Evolutionary conservation across 495 filamentous ascomycete species (phyloP).

Genomic region (Chaetomium cochliodes): DNA sequence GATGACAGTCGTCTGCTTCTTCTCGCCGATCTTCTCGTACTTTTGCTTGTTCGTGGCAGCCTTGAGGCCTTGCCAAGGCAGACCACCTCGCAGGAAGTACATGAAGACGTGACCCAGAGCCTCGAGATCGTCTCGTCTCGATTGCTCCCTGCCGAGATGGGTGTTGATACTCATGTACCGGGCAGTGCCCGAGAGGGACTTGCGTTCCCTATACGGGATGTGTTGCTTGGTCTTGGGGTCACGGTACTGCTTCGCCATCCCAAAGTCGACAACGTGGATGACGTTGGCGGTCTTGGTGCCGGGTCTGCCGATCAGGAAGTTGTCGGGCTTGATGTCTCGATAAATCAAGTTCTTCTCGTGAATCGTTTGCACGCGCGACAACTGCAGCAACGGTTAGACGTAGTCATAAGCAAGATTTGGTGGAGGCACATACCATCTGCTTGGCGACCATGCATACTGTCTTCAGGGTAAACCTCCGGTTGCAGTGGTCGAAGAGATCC

Average conservation of each 20-base stretch:
- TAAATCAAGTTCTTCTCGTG: slow-evolving; percentile 99
- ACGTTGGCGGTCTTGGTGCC: slow-evolving; percentile 92
- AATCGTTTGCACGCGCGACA: slow-evolving; percentile 97
- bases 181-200: slow-evolving; percentile 94
- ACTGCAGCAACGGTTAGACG: slow-evolving; percentile 40
- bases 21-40: slow-evolving; percentile 99
- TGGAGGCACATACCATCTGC: slow-evolving; percentile 79
- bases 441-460: slow-evolving; percentile 99
- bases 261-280: slow-evolving; percentile 98
- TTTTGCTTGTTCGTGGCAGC: slow-evolving; percentile 99
- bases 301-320: slow-evolving; percentile 97
- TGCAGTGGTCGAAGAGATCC: slow-evolving; percentile 97
- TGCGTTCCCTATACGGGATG: slow-evolving; percentile 96
- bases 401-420: neutral
- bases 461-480: slow-evolving; percentile 91
- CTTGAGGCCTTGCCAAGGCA: slow-evolving; percentile 98
- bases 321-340: slow-evolving; percentile 98
- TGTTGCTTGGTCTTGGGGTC: slow-evolving; percentile 99
- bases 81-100: slow-evolving; percentile 95
- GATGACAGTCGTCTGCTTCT: slow-evolving; percentile 97
- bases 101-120: slow-evolving; percentile 98
- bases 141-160: slow-evolving; percentile 94
- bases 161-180: slow-evolving; percentile 99
- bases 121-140: slow-evolving; percentile 92
- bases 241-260: slow-evolving; percentile 99